Conservation (phyloP, 345 rosid species). For the Pelargonium nanum region DNA sequence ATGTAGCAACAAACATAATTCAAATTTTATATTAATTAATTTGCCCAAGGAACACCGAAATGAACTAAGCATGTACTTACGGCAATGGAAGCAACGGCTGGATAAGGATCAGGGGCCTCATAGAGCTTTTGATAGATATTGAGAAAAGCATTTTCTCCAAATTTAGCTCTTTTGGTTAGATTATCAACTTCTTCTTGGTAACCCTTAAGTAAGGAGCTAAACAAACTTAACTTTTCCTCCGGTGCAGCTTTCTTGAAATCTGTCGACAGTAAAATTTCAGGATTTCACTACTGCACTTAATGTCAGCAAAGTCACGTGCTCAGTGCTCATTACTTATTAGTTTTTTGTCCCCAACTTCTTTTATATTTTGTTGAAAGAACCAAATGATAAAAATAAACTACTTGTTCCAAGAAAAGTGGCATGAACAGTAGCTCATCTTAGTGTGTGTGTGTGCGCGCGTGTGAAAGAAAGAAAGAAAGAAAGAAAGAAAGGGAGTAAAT, state of each 20-base stretch:
- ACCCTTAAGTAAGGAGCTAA: conserved; percentile 85
- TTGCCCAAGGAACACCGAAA: background rate
- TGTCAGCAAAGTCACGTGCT: background rate
- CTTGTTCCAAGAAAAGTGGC: background rate
- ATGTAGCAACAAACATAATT: background rate
- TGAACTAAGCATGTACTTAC: conserved; percentile 38
- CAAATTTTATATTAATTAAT: no score
- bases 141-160: conserved; percentile 94
- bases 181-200: conserved; percentile 99
- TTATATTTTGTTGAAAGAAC: background rate
- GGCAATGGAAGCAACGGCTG: conserved; percentile 82
- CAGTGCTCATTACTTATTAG: no score
- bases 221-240: conserved; percentile 73
- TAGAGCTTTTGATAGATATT: conserved; percentile 94
- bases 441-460: no score
- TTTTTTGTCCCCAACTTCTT: background rate
- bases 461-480: no score
- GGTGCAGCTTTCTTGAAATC: conserved; percentile 96
- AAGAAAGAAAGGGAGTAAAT: background rate
- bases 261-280: conserved; percentile 10
- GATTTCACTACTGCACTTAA: background rate
- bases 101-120: conserved; percentile 99
- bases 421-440: background rate
- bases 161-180: conserved; percentile 96
- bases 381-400: background rate